Base-by-base conservation (phyloP, 176 grass and related monocot species). In the Tuctoria greenei region DNA sequence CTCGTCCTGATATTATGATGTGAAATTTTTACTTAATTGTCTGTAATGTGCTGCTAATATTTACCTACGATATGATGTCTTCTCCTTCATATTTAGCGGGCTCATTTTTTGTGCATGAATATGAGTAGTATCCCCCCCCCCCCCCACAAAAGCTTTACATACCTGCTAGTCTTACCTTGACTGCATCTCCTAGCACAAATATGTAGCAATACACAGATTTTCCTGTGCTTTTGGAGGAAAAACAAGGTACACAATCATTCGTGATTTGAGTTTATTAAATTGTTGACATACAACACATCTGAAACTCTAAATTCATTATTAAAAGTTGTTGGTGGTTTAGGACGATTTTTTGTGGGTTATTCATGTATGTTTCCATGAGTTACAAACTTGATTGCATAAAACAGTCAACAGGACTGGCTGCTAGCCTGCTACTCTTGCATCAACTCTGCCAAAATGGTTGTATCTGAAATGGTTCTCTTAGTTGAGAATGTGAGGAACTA, bases 21-120 rank as follows among this genome's bases (percentile, higher is more conserved):
- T 83, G 67, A 78, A 78, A 10, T 52, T 56, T 44, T 73, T 5
- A 68, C 14, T 44, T 79, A 61, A 46, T 37, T 83, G 3, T 78
- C 41, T 67, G 15, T 4, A 25, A 25, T 7, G 1, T 66, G 51
- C 26, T 76, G 10, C 26, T 52, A 73, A 34, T 54, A 52, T 73
- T 40, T 49, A 71, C 31, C 31, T 31, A 31, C 31, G 1, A 31
- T 31, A 31, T 31, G 31, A 31, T 31, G 31, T 34, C 23, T 40
- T 64, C 15, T 67, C 12, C 20, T 61, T 71, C 63, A 52, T 14
- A 10, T 64, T 62, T 15, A 1, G 14, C 13, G 55, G 57, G 3
- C 23, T 23, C 21, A 10, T 69, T 76, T 13, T 71, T 2, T 60
- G 18, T 69, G 43, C 28, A 27, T 24, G 8, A 43, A 35, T 61